Evolutionary conservation across 306 rosid genomes (phyloP).

Genomic region (Lathyrus aphaca): DNA sequence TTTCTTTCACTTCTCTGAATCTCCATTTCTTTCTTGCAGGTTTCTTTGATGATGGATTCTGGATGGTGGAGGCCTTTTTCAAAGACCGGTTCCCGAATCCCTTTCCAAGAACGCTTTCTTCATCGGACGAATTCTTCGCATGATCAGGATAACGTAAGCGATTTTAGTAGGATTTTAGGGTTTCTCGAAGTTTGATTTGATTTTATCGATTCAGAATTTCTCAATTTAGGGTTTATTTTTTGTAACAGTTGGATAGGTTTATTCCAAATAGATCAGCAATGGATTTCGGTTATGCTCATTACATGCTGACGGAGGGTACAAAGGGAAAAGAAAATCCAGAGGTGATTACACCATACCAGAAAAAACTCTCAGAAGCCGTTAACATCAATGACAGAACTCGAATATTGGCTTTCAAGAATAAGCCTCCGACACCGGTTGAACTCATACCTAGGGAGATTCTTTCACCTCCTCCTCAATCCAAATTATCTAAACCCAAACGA

Average conservation of each 20-base stretch:
- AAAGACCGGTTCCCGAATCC: conserved; percentile 28
- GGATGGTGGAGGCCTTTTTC: conserved; percentile 37
- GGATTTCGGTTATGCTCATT: conserved; percentile 56
- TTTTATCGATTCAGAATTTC: neutral
- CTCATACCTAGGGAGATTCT: conserved; percentile 52
- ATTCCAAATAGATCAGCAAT: conserved; percentile 58
- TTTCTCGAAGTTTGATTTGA: neutral
- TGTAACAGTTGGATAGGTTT: conserved; percentile 55
- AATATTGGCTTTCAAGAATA: conserved; percentile 87
- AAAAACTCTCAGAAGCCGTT: conserved; percentile 59
- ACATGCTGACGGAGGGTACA: conserved; percentile 55
- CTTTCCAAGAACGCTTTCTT: conserved; percentile 30
- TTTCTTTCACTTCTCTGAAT: neutral
- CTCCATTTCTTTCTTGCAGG: neutral
- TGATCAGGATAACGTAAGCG: conserved; percentile 51
- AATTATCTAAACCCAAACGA: conserved; percentile 52
- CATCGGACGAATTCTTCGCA: conserved; percentile 12
- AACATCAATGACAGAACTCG: conserved; percentile 74
- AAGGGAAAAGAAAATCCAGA: conserved; percentile 64
- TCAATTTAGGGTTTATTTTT: neutral
- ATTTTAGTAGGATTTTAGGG: neutral
- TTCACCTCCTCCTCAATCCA: conserved; percentile 49
- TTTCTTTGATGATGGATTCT: conserved; percentile 38
- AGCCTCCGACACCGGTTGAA: conserved; percentile 60
- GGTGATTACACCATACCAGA: conserved; percentile 57